These are phyloP conservation scores for Persicaria maculosa DNA, from an alignment of 148 eudicot species.

Conservation along the genomic window DNA sequence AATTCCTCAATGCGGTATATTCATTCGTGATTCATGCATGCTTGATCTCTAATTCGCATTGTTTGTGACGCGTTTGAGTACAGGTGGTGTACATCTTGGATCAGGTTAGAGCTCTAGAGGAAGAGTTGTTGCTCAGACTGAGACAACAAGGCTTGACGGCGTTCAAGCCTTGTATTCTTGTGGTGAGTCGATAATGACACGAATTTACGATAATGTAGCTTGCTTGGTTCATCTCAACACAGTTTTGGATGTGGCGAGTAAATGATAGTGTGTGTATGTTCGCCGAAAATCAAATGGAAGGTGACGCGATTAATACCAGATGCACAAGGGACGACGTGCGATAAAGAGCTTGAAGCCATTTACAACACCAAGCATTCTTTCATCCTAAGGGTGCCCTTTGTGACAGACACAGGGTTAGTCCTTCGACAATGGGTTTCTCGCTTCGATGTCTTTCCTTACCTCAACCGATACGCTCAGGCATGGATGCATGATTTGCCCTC, in stretches of 20 bases:
- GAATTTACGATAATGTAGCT: too few relatives aligned
- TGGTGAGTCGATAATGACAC: slow-evolving; percentile 34
- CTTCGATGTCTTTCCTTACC: slow-evolving; percentile 53
- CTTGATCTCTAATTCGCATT: neutral
- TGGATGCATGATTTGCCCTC: neutral
- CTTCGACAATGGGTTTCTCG: slow-evolving; percentile 55
- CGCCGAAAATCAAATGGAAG: too few relatives aligned
- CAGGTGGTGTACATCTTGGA: slow-evolving; percentile 71
- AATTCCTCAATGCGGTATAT: neutral
- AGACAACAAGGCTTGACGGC: slow-evolving; percentile 49
- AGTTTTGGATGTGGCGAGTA: too few relatives aligned
- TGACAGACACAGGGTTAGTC: slow-evolving; percentile 33
- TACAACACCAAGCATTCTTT: slow-evolving; percentile 39
- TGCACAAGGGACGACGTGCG: slow-evolving; percentile 51
- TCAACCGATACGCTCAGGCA: slow-evolving; percentile 48
- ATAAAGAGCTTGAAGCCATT: slow-evolving; percentile 52
- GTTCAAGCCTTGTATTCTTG: slow-evolving; percentile 54
- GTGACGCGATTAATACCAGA: slow-evolving; percentile 65
- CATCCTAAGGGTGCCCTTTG: slow-evolving; percentile 55
- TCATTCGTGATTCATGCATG: neutral
- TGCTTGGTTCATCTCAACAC: too few relatives aligned
- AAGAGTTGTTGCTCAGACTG: slow-evolving; percentile 45
- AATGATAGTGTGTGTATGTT: too few relatives aligned
- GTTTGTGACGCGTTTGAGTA: neutral
- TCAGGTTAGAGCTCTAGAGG: slow-evolving; percentile 62